These are phyloP conservation scores for Suillus weaverae DNA, from an alignment of 768 basidiomycete genomes.

Conservation along the genomic window DNA sequence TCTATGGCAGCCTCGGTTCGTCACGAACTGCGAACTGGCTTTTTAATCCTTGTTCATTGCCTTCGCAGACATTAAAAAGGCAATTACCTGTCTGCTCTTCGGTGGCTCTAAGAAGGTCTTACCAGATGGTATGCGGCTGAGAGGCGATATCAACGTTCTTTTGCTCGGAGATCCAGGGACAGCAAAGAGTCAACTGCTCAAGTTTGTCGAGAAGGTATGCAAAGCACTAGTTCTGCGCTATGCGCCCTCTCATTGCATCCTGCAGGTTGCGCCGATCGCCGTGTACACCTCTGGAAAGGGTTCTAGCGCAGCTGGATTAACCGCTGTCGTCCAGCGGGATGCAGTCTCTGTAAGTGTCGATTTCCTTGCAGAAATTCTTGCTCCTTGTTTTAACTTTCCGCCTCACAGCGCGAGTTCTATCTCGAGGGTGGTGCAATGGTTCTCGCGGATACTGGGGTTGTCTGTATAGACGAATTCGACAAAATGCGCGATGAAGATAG, in stretches of 20 bases:
- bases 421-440: slow-evolving; percentile 99
- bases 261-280: slow-evolving; percentile 91
- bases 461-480: slow-evolving; percentile 99
- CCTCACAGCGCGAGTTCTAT: slow-evolving; percentile 88
- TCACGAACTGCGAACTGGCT: neutral
- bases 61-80: slow-evolving; percentile 92
- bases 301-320: slow-evolving; percentile 96
- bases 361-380: neutral
- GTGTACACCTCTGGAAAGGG: slow-evolving; percentile 99
- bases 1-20: slow-evolving; percentile 88
- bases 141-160: slow-evolving; percentile 97
- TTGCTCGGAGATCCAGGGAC: slow-evolving; percentile 97
- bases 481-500: slow-evolving; percentile 99
- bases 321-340: slow-evolving; percentile 95
- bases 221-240: neutral
- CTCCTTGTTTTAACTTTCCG: slow-evolving; percentile 8
- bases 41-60: slow-evolving; percentile 11
- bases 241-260: slow-evolving; percentile 5
- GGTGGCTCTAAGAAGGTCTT: slow-evolving; percentile 97
- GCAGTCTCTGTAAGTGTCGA: slow-evolving; percentile 73
- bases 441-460: slow-evolving; percentile 95
- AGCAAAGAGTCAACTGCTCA: slow-evolving; percentile 95
- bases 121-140: slow-evolving; percentile 94
- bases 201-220: slow-evolving; percentile 92
- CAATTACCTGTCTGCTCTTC: slow-evolving; percentile 93